Evolutionary conservation across 2,329 filamentous ascomycete species (phyloP).

Genomic region (Hortaea werneckii): DNA sequence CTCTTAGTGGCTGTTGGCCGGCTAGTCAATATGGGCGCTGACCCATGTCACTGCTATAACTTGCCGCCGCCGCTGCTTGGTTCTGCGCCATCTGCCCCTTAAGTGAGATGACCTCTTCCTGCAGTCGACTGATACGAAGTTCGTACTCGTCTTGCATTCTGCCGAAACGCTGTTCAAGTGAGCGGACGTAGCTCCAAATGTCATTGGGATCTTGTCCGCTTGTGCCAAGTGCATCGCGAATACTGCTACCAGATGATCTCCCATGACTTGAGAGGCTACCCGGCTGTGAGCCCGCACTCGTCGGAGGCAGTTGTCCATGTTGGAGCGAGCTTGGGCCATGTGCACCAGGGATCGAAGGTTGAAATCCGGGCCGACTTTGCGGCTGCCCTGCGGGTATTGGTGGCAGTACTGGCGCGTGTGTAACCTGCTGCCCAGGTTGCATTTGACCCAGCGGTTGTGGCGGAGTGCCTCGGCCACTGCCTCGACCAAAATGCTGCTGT

Average conservation of each 20-base stretch:
- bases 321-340: slow-evolving; percentile 30
- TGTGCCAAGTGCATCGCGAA: slow-evolving; percentile 54
- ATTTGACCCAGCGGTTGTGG: slow-evolving; percentile 34
- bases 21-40: slow-evolving; percentile 7
- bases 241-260: slow-evolving; percentile 47
- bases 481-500: slow-evolving; percentile 52
- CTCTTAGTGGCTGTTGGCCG: background rate
- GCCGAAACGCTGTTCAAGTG: slow-evolving; percentile 48
- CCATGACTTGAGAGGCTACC: slow-evolving; percentile 44
- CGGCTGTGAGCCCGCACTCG: slow-evolving; percentile 34
- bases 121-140: slow-evolving; percentile 32
- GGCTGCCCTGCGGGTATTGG: slow-evolving; percentile 25
- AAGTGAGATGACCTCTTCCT: slow-evolving; percentile 33
- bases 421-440: slow-evolving; percentile 12
- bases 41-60: slow-evolving; percentile 23
- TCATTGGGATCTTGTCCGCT: slow-evolving; percentile 38
- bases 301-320: slow-evolving; percentile 23
- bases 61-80: slow-evolving; percentile 12
- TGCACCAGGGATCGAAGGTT: slow-evolving; percentile 4
- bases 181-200: slow-evolving; percentile 63
- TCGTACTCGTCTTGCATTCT: slow-evolving; percentile 40
- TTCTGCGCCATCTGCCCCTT: slow-evolving; percentile 15
- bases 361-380: slow-evolving; percentile 11
- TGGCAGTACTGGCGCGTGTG: slow-evolving; percentile 28
- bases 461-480: slow-evolving; percentile 48